Evolutionary conservation across 2,329 filamentous ascomycete genomes (phyloP).

Genomic region (Teratosphaeria zuluensis): DNA sequence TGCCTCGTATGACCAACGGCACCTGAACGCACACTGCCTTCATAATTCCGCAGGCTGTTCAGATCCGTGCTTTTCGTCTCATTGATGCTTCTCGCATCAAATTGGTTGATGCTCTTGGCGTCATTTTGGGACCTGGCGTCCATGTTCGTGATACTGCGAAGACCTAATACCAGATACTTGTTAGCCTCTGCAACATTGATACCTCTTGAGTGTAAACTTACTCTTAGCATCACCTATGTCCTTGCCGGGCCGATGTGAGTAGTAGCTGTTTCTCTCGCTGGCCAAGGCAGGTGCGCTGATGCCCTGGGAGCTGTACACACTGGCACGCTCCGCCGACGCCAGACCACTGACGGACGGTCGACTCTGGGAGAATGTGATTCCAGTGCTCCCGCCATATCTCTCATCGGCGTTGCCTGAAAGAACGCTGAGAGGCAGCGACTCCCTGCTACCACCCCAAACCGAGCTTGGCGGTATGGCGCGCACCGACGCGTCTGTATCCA

Average conservation of each 20-base stretch:
- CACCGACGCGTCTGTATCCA: conserved; percentile 79
- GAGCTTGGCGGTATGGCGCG: conserved; percentile 75
- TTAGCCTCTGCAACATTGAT: background rate
- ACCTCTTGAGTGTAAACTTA: background rate
- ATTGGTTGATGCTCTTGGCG: conserved; percentile 2
- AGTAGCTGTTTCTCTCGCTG: conserved; percentile 73
- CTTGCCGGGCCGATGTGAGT: conserved; percentile 33
- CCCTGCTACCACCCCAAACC: conserved; percentile 70
- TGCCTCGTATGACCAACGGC: conserved; percentile 66
- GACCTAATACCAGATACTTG: background rate
- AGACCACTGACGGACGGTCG: conserved; percentile 46
- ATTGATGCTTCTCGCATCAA: conserved; percentile 15
- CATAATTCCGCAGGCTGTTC: conserved; percentile 70
- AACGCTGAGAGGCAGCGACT: conserved; percentile 69
- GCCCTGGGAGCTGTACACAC: conserved; percentile 46
- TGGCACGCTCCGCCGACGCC: conserved; percentile 57
- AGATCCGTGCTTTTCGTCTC: conserved; percentile 20
- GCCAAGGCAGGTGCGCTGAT: conserved; percentile 49
- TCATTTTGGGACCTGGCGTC: conserved; percentile 32
- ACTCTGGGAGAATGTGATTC: conserved; percentile 42
- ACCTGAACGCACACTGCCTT: conserved; percentile 69
- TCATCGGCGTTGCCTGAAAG: conserved; percentile 60
- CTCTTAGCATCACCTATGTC: conserved; percentile 21
- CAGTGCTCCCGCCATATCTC: conserved; percentile 25
- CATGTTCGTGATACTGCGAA: conserved; percentile 27